Base-by-base conservation (phyloP, 768 basidiomycete genomes). In the Mycena kentingensis region DNA sequence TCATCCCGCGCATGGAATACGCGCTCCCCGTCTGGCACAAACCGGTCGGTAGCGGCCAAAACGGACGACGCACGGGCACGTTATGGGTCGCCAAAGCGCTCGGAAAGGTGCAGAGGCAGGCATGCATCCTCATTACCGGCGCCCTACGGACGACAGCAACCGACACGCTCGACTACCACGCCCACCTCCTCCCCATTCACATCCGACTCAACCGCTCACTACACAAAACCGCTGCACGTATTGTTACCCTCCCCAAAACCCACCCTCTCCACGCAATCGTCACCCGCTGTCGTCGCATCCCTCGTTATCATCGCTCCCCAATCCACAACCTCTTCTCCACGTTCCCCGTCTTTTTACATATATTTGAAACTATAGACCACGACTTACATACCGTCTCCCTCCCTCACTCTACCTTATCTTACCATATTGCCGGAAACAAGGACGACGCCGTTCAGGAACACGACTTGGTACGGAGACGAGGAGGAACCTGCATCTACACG, bases 1-100 rank as follows among this genome's bases (percentile, higher is more conserved):
- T 58, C 2, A 22, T 55, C 5, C 60, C 58, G 1, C 51, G 42
- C 26, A 51, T 62, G 50, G 46, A 46, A 10, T 63, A 63, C n/a
- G 48, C 36, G 4, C 36, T 58, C 2, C 27, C 36, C 4, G 48
- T 60, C 0, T 63, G 62, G 60, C 51, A 49, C 37, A n/a, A 16
- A 16, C 46, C 50, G 5, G 38, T 64, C 29, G 6, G 19, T 15
- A 10, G 18, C 27, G 47, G 47, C 34, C 25, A n/a, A 19, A 26
- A 6, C 16, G 43, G 16, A 6, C 36, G 28, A 11, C 10, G 18
- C 4, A 18, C 12, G n/a, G 45, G 51, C 1, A 42, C 42, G 16
- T 56, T 46, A 10, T 53, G 56, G 0, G 22, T 52, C 2, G 36
- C 52, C 12, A 45, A 32, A 11, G 37, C 25, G 24, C 52, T 63